Conservation (phyloP, 805 yeast species). For the Metschnikowia shivogae region DNA sequence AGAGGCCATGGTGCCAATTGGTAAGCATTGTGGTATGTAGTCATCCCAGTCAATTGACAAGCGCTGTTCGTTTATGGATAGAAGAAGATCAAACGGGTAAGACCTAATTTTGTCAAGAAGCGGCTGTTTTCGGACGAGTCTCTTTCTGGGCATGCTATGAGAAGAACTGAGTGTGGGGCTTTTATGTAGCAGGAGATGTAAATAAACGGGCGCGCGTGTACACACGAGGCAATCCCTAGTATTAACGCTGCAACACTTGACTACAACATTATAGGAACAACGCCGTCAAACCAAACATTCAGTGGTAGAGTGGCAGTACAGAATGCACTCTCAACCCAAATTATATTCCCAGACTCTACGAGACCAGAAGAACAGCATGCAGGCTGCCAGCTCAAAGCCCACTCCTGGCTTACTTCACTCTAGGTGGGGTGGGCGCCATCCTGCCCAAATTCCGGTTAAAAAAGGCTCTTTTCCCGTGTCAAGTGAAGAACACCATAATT, state of each 20-base stretch:
- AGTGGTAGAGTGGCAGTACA: too few species aligned
- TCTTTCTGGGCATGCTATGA: constrained; percentile 12
- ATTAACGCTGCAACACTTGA: background rate
- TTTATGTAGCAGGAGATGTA: constrained; percentile 1
- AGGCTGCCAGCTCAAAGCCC: too few species aligned
- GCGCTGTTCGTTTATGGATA: constrained; percentile 33
- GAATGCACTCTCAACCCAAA: background rate
- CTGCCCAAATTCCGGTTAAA: background rate
- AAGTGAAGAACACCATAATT: constrained; percentile 5
- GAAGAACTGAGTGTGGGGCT: constrained; percentile 5
- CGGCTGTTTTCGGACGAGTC: constrained; percentile 26
- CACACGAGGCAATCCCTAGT: background rate
- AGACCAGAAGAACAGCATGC: too few species aligned
- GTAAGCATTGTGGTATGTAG: constrained; percentile 29
- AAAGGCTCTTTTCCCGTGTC: background rate
- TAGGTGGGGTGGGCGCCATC: constrained; percentile 3
- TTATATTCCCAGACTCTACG: too few species aligned
- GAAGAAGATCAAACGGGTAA: constrained; percentile 36
- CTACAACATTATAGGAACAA: background rate
- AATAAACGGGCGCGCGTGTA: constrained; percentile 1
- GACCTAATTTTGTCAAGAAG: constrained; percentile 26
- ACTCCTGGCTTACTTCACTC: background rate
- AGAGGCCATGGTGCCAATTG: constrained; percentile 25
- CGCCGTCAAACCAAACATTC: background rate
- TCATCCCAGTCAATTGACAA: constrained; percentile 42